Evolutionary conservation across 2,329 filamentous ascomycete species (phyloP).

Genomic region (Penicillium brasilianum): DNA sequence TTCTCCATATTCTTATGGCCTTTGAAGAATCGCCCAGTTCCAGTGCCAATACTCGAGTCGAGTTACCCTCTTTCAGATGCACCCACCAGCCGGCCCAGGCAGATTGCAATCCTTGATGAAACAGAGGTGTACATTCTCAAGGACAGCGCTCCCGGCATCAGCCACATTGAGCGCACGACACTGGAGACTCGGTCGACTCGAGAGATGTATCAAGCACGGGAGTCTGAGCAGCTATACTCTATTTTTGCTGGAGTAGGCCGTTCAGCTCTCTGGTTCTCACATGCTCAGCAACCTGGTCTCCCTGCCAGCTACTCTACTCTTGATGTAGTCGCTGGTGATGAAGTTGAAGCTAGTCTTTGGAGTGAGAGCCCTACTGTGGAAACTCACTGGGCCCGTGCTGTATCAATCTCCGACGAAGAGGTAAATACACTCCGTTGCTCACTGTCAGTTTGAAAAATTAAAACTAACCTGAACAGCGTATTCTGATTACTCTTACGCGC

Average conservation of each 20-base stretch:
- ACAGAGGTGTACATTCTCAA: conserved; percentile 51
- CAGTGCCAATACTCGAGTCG: conserved; percentile 45
- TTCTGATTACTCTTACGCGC: conserved; percentile 70
- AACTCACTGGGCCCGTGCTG: conserved; percentile 46
- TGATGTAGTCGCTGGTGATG: conserved; percentile 22
- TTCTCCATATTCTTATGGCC: conserved; percentile 75
- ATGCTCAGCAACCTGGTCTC: conserved; percentile 31
- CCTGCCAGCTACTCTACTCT: conserved; percentile 42
- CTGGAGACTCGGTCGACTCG: conserved; percentile 42
- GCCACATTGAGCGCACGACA: conserved; percentile 39
- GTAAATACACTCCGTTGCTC: conserved; percentile 31
- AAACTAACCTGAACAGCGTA: conserved; percentile 41
- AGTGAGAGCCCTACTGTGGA: conserved; percentile 41
- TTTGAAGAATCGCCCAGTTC: conserved; percentile 52
- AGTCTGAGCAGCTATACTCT: conserved; percentile 42
- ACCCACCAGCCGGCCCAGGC: conserved; percentile 42
- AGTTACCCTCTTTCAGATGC: conserved; percentile 43
- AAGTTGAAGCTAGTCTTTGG: conserved; percentile 33
- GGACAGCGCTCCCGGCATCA: conserved; percentile 37
- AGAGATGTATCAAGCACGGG: conserved; percentile 37
- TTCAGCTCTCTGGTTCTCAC: conserved; percentile 46
- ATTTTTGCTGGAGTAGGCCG: conserved; percentile 45
- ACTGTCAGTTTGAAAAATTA: neutral
- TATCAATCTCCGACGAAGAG: conserved; percentile 46
- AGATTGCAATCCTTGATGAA: conserved; percentile 54